Evolutionary conservation across 108 stramenopile species (phyloP), one percentile per base, ranked within the genome.

Genomic region (Cyclotella kingstonii): DNA sequence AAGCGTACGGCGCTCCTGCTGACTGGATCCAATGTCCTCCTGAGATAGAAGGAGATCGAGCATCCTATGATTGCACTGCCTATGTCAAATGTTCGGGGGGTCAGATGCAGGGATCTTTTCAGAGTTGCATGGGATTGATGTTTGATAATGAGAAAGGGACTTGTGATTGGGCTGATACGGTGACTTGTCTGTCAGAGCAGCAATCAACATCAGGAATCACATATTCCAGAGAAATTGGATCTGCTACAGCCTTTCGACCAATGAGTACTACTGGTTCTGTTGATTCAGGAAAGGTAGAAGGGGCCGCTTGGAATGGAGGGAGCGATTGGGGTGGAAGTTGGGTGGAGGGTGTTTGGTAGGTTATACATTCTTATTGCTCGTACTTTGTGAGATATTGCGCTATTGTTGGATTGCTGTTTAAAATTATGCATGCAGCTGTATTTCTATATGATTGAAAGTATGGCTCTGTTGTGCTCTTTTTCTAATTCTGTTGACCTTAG

Each of bases 241-340:
- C 44, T 8, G 47, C 46, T n/a, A 62, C 46, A 35, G 60, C 47
- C 0, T 47, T 46, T 62, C 30, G 45, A 15, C 36, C 46, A 0
- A 48, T 47, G 46, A 26, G 53, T 47, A 51, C 36, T 23, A 48
- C 53, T 41, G 31, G 23, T 22, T 19, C 33, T 5, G 60, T 6
- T 11, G 54, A 55, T 19, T 40, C 18, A 23, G 47, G 35, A 9
- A 47, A 31, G 36, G 25, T 14, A 15, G 59, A 60, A n/a, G 43
- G 22, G 1, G 33, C 28, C 44, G 59, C 53, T n/a, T 76, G 73
- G 73, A 53, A 30, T 28, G 73, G 73, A 26, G 59, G 64, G 19
- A 60, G 59, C 31, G 73, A 74, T 56, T 74, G 73, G 73, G 74
- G 74, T 31, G 74, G 66, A 3, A 41, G 46, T 19, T 66, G 75